These are phyloP conservation scores for Nymphaea colorata DNA, from an alignment of 164 flowering plant species.

Conservation along the genomic window DNA sequence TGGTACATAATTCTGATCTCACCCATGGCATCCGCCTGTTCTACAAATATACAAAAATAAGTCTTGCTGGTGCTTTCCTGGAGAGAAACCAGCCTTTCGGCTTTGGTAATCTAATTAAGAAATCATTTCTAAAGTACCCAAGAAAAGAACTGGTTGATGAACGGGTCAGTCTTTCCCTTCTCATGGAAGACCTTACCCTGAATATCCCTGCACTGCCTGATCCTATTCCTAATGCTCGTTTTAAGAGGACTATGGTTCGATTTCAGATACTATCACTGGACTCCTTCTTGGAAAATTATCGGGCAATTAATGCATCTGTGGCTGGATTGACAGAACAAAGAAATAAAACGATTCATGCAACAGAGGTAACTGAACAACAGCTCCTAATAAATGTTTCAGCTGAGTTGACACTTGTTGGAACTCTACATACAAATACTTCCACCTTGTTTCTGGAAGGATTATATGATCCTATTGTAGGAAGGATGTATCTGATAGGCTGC, in stretches of 20 bases:
- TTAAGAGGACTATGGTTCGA: slow-evolving; percentile 23
- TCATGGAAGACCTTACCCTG: slow-evolving; percentile 69
- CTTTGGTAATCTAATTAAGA: slow-evolving; percentile 45
- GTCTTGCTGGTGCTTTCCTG: slow-evolving; percentile 38
- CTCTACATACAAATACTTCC: slow-evolving; percentile 31
- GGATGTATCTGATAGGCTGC: slow-evolving; percentile 82
- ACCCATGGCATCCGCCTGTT: slow-evolving; percentile 15
- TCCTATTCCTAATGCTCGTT: slow-evolving; percentile 17
- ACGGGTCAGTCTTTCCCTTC: slow-evolving; percentile 37
- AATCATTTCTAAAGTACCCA: slow-evolving; percentile 56
- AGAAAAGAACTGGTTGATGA: slow-evolving; percentile 31
- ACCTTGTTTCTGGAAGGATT: slow-evolving; percentile 64
- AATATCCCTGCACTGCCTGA: slow-evolving; percentile 37
- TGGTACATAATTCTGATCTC: slow-evolving; percentile 31
- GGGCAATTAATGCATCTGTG: slow-evolving; percentile 24
- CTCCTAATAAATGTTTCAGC: slow-evolving; percentile 84
- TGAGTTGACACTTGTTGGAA: slow-evolving; percentile 37
- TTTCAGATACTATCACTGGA: slow-evolving; percentile 65
- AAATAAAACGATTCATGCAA: not conserved
- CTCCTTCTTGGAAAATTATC: slow-evolving; percentile 48
- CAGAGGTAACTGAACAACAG: slow-evolving; percentile 53
- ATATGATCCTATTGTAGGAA: slow-evolving; percentile 61
- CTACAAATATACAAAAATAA: slow-evolving; percentile 52
- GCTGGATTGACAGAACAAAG: slow-evolving; percentile 1
- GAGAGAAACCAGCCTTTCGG: slow-evolving; percentile 54